Conservation (phyloP, 2,329 filamentous ascomycete genomes). For the Fusarium chuoi region DNA sequence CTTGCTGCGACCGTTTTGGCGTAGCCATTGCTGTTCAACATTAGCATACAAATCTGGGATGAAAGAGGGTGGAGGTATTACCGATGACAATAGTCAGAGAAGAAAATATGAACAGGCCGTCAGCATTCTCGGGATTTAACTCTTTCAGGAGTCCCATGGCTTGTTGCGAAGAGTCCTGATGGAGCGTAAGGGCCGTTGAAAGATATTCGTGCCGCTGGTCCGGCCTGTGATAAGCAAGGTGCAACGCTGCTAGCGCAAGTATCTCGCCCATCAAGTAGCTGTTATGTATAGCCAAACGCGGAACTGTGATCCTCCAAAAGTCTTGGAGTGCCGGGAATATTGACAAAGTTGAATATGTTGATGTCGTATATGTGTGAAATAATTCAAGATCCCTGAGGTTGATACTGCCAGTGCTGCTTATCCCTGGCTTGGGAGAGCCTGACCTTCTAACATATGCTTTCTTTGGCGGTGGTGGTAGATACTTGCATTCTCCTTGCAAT, state of each 20-base stretch:
- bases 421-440: neutral
- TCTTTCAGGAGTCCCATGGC: neutral
- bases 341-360: neutral
- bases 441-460: neutral
- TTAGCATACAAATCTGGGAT: neutral
- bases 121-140: neutral
- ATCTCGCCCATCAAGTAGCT: neutral
- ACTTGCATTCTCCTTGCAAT: neutral
- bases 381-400: neutral
- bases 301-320: neutral
- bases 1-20: neutral
- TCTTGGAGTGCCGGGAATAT: neutral
- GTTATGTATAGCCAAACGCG: neutral
- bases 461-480: neutral
- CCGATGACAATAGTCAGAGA: neutral
- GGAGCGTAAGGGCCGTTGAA: neutral
- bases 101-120: neutral
- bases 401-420: neutral
- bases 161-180: neutral
- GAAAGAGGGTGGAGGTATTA: neutral
- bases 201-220: neutral
- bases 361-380: neutral
- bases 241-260: neutral
- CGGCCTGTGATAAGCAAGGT: neutral
- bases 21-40: neutral